Base-by-base conservation (phyloP, 306 rosid species). In the Lathyrus sativus region DNA sequence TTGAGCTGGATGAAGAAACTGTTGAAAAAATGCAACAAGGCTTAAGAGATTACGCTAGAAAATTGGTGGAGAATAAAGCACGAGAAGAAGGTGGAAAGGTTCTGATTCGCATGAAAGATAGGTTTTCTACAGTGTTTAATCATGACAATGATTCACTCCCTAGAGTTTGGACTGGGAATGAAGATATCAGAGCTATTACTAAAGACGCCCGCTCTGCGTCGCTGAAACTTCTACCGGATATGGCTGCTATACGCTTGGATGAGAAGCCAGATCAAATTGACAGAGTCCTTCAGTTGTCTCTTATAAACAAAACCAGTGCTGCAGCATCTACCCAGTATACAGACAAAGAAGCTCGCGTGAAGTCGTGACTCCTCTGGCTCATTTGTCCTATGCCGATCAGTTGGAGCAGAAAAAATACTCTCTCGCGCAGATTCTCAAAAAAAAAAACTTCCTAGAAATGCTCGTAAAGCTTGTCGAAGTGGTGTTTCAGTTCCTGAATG, bases 391-490 rank as follows among this genome's bases (percentile, higher is more conserved):
- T 62, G 79, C 42, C 59, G 97, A 93, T 73, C 99, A 93, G 75
- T 76, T 93, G 79, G 97, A 90, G 79, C 96, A 85, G 76, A 93
- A 93, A 72, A 93, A 78, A 81, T 83, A 51, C 73, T 76, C 95
- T 68, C 77, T 90, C 60, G 62, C 70, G 81, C 90, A 88, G 85
- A 79, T 81, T 76, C 96, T 93, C 71, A 43, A 56, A 37, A 78
- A 68, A 90, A 93, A 77, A 82, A 46, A 49, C 96, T 93, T 70
- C 85, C 97, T 57, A 86, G 88, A 78, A 90, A 83, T 61, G 95
- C 95, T 19, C 96, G 96, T 3, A 93, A 85, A 88, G 97, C 96
- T 80, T 90, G 97, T 82, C 99, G 95, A 7, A 79, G 50, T 58
- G 90, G 90, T 3, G 55, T 88, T 76, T 61, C 90, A 18, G 90